Base-by-base conservation (phyloP, 768 basidiomycete genomes). In the Podaxis sp. region DNA sequence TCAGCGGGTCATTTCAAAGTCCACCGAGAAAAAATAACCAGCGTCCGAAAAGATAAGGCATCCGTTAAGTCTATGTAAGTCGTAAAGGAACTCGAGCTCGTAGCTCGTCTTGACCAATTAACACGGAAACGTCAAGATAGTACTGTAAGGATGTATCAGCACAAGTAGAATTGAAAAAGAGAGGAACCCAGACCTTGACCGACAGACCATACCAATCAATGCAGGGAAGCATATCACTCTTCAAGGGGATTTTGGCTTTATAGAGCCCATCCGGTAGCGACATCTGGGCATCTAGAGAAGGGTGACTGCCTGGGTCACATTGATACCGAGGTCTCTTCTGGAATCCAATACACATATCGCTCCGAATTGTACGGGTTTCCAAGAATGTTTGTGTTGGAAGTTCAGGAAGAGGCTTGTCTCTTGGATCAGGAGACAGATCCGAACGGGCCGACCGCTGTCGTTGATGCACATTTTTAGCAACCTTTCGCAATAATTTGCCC, bases 121-220 rank as follows among this genome's bases (percentile, higher is more conserved):
- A 72, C 42, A 90, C 88, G 53, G 86, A 86, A 35, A 88, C 78
- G 60, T 90, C 87, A 58, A 90, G 73, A 69, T 88, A 90, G 72
- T 90, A 90, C 89, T 91, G 66, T 36, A 10, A 47, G 38, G 55
- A 55, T 16, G 32, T 52, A 52, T 62, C 54, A 55, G 42, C 67
- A 25, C 66, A 61, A 27, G 18, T 40, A n/a, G 32, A 46, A 35
- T 28, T 44, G 48, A 44, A 62, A 62, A 32, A 51, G 28, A 55
- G 56, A 63, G 16, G 21, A 18, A 72, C 78, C 57, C 66, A 32
- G 32, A 89, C 89, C 79, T 88, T 86, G 52, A 90, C 83, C 55
- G 77, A 83, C 16, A 91, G 65, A 7, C 88, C 88, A 50, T 76
- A 74, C 86, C 88, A 89, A 59, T 88, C 82, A 56, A 89, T 80